These are phyloP conservation scores for Fagus sylvatica DNA, from an alignment of 306 rosid genomes.

Conservation along the genomic window DNA sequence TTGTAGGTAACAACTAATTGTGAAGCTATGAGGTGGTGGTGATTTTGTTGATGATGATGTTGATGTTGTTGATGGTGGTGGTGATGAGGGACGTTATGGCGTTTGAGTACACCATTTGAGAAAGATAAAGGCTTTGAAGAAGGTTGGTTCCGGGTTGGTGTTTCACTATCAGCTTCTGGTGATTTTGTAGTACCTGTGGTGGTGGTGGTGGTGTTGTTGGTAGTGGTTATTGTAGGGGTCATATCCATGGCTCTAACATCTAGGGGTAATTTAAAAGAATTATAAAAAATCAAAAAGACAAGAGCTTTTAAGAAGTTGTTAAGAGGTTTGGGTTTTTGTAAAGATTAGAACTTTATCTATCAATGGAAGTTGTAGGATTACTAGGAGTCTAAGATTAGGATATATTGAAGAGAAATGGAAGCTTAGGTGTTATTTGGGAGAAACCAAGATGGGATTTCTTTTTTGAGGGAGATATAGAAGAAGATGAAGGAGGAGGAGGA, in stretches of 20 bases:
- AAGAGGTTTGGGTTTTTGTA: slow-evolving; percentile 38
- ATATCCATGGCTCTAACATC: slow-evolving; percentile 68
- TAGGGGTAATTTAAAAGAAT: slow-evolving; percentile 22
- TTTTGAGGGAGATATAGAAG: slow-evolving; percentile 8
- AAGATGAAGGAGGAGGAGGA: background rate
- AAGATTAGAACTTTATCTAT: slow-evolving; percentile 32
- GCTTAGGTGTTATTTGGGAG: background rate
- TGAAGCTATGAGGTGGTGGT: background rate
- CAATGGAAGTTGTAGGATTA: slow-evolving; percentile 27
- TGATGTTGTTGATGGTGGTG: slow-evolving; percentile 28
- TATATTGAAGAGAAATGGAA: background rate
- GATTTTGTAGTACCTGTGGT: slow-evolving; percentile 44
- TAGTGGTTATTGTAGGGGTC: slow-evolving; percentile 38
- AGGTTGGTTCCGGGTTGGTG: slow-evolving; percentile 60
- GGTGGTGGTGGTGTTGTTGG: slow-evolving; percentile 20
- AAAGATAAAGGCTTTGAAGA: slow-evolving; percentile 50
- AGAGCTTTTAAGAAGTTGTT: slow-evolving; percentile 30
- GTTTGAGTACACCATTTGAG: slow-evolving; percentile 85
- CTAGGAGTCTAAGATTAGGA: too few relatives aligned
- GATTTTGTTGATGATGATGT: slow-evolving; percentile 24
- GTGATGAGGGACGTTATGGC: slow-evolving; percentile 42
- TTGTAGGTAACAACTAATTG: slow-evolving; percentile 48
- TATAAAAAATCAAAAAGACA: background rate
- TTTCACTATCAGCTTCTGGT: slow-evolving; percentile 67
- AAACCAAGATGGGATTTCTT: background rate